These are phyloP conservation scores for Chloridella minuta DNA, from an alignment of 352 stramenopile species.

Conservation along the genomic window DNA sequence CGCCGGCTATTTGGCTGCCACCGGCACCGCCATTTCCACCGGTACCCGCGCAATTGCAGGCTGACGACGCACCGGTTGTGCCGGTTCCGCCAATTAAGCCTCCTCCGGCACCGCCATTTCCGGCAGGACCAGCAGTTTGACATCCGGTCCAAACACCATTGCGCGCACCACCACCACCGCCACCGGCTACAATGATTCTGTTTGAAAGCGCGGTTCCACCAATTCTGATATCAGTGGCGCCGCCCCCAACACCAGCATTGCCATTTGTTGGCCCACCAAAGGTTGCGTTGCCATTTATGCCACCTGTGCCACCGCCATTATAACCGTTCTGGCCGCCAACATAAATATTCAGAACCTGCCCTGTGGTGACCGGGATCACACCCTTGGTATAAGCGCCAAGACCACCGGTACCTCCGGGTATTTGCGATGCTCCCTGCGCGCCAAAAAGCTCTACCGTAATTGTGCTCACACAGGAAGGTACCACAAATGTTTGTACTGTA, in stretches of 20 bases:
- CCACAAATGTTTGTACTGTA: not conserved
- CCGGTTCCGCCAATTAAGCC: not conserved
- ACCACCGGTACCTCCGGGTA: not conserved
- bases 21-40: too few species aligned
- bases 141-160: not conserved
- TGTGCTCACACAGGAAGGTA: not conserved
- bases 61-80: not conserved
- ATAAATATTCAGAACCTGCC: not conserved
- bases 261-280: too few species aligned
- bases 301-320: not conserved
- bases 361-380: not conserved
- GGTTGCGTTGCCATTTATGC: not conserved
- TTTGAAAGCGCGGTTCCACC: not conserved
- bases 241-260: too few species aligned
- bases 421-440: not conserved
- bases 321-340: not conserved
- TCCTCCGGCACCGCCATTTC: not conserved
- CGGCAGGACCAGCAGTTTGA: too few species aligned
- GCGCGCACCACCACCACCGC: not conserved
- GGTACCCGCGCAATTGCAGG: too few species aligned
- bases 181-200: not conserved
- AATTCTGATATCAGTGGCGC: not conserved
- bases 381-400: not conserved
- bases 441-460: not conserved
- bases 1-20: too few species aligned